Percentiles rank a stretch among this genome's conserved stretches.
Conservation (phyloP, 1,284 basidiomycete species). For the Xerocomus amazonicus region DNA sequence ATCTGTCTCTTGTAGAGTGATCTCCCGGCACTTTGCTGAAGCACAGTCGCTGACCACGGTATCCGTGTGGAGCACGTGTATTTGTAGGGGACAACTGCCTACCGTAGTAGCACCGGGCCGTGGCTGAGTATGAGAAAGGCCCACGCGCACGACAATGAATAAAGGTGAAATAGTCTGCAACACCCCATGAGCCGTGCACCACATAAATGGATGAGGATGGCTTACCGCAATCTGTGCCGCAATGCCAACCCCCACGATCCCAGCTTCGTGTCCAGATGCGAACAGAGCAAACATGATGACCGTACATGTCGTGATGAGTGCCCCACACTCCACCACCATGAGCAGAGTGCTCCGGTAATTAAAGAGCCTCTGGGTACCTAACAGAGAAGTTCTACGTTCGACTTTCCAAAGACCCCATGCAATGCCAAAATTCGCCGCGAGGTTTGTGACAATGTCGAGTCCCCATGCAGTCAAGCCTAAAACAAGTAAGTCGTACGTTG, state of each 20-base stretch:
- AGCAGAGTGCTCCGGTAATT: slow-evolving; percentile 13
- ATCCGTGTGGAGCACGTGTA: too few relatives aligned
- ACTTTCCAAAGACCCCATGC: slow-evolving; percentile 14
- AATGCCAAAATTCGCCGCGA: slow-evolving; percentile 20
- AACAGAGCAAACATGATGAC: slow-evolving; percentile 20
- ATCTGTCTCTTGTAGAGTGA: too few relatives aligned
- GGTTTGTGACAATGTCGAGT: slow-evolving; percentile 16
- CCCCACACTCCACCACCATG: slow-evolving; percentile 21
- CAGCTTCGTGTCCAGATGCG: slow-evolving; percentile 11
- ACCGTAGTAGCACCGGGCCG: too few relatives aligned
- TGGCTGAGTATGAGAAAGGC: not conserved
- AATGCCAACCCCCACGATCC: slow-evolving; percentile 1
- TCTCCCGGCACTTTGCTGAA: too few relatives aligned
- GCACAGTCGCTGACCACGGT: too few relatives aligned
- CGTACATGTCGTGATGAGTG: slow-evolving; percentile 19
- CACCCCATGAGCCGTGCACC: not conserved
- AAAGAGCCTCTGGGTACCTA: slow-evolving; percentile 8
- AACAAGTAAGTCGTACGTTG: not conserved
- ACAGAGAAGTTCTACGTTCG: slow-evolving; percentile 1
- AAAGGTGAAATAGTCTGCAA: slow-evolving; percentile 18
- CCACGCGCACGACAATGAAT: slow-evolving; percentile 19
- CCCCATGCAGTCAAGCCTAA: slow-evolving; percentile 20
- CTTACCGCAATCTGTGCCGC: slow-evolving; percentile 21
- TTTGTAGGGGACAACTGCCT: too few relatives aligned
- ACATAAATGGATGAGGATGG: not conserved